A percentile compares a stretch with the other conserved stretches of the same genome.
These are phyloP conservation scores for Naganishia kalamii DNA, from an alignment of 768 basidiomycete genomes.

Conservation along the genomic window DNA sequence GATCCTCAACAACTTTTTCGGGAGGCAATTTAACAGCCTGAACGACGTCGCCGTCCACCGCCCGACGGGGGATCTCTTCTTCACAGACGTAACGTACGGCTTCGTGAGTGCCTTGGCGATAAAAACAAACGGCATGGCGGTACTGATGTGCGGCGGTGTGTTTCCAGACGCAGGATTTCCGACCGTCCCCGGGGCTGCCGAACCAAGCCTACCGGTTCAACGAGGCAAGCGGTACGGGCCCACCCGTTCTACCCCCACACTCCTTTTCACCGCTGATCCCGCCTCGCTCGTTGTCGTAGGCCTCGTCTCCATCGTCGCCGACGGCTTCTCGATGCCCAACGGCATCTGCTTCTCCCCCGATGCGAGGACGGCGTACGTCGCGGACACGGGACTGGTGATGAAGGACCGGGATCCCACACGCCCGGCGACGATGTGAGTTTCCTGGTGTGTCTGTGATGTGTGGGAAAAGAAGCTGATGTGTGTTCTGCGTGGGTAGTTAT, in stretches of 20 bases:
- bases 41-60: conserved; percentile 74
- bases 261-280: neutral
- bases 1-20: conserved; percentile 70
- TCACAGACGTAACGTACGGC: conserved; percentile 64
- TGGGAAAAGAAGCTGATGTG: neutral
- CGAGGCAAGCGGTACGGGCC: conserved; percentile 49
- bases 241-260: neutral
- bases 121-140: no score
- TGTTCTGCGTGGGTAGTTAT: conserved; percentile 29
- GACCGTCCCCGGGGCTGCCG: conserved; percentile 60
- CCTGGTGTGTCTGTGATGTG: neutral
- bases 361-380: conserved; percentile 60
- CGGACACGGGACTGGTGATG: conserved; percentile 40
- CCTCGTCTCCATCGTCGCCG: conserved; percentile 64
- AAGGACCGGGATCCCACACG: conserved; percentile 47
- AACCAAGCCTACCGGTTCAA: conserved; percentile 74
- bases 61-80: conserved; percentile 60
- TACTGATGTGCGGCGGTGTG: neutral
- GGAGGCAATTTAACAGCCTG: conserved; percentile 72
- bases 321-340: conserved; percentile 67
- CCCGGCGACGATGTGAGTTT: conserved; percentile 62
- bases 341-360: conserved; percentile 67
- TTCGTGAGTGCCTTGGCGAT: neutral
- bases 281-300: conserved; percentile 43
- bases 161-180: conserved; percentile 57